Conservation (phyloP, 495 filamentous ascomycete genomes). For the Podospora sp. region DNA sequence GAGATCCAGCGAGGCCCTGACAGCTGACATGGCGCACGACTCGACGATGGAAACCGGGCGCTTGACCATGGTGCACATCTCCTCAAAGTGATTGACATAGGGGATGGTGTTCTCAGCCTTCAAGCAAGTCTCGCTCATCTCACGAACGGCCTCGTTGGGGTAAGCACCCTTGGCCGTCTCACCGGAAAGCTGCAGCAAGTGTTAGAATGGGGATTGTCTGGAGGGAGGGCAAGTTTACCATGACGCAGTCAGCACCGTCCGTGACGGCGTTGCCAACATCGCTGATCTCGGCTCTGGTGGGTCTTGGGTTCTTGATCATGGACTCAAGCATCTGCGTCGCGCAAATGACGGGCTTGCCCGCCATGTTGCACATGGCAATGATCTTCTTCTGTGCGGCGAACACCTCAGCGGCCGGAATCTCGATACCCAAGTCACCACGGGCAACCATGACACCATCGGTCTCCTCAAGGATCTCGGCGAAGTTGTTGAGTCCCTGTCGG, state of each 20-base stretch:
- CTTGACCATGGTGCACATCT: slow-evolving; percentile 78
- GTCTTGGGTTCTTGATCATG: slow-evolving; percentile 99
- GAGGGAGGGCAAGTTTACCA: slow-evolving; percentile 48
- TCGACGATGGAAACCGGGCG: slow-evolving; percentile 84
- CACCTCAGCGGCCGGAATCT: slow-evolving; percentile 97
- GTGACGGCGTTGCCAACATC: slow-evolving; percentile 98
- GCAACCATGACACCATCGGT: slow-evolving; percentile 99
- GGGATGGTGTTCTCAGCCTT: slow-evolving; percentile 95
- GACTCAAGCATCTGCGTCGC: slow-evolving; percentile 81
- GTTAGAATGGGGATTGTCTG: background rate
- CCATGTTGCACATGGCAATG: slow-evolving; percentile 99
- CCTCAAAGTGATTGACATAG: slow-evolving; percentile 95
- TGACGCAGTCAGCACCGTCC: slow-evolving; percentile 98
- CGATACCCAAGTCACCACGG: slow-evolving; percentile 97
- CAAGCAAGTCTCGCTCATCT: slow-evolving; percentile 98
- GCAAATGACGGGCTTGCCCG: slow-evolving; percentile 97
- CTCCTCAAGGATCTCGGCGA: slow-evolving; percentile 92
- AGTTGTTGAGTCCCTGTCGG: slow-evolving; percentile 97
- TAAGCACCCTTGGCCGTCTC: slow-evolving; percentile 98
- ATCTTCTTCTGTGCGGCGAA: slow-evolving; percentile 99
- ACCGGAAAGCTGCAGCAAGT: slow-evolving; percentile 64
- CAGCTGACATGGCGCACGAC: slow-evolving; percentile 93
- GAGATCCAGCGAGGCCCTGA: slow-evolving; percentile 90
- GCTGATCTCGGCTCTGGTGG: slow-evolving; percentile 95
- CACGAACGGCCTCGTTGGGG: slow-evolving; percentile 85